phyloP scores from a whole-genome alignment of 768 basidiomycete species.

The Termitomyces sp. region DNA sequence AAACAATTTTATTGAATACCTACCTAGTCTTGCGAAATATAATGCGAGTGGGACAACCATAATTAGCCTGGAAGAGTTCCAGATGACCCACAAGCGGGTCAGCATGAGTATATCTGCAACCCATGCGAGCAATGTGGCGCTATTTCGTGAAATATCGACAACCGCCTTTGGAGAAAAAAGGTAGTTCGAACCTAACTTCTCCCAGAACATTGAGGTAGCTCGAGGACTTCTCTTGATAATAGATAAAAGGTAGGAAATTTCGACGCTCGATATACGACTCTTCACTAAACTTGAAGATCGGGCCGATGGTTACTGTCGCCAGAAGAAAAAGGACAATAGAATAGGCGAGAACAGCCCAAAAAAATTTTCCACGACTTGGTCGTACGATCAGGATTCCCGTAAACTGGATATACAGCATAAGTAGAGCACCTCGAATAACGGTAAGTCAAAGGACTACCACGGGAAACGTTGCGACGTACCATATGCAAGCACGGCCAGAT shows the following conservation, averaged over 20 bases:
- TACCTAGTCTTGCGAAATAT: conserved; percentile 29
- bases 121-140: conserved; percentile 27
- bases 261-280: conserved; percentile 22
- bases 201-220: conserved; percentile 26
- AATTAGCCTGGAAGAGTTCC: conserved; percentile 25
- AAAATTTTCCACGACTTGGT: conserved; percentile 27
- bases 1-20: neutral
- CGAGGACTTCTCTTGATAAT: conserved; percentile 9
- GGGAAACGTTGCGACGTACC: conserved; percentile 16
- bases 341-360: conserved; percentile 29
- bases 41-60: conserved; percentile 20
- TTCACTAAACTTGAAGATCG: conserved; percentile 26
- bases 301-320: conserved; percentile 23
- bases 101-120: conserved; percentile 33
- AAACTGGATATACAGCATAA: conserved; percentile 35
- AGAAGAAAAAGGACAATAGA: conserved; percentile 25
- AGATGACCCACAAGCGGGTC: conserved; percentile 26
- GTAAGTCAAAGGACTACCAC: neutral
- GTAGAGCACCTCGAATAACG: conserved; percentile 25
- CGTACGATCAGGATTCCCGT: conserved; percentile 26
- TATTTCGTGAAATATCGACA: conserved; percentile 4
- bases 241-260: conserved; percentile 13
- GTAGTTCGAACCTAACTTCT: conserved; percentile 22
- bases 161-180: neutral
- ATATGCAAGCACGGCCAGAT: conserved; percentile 27